Evolutionary conservation across 2,329 filamentous ascomycete species (phyloP).

Genomic region (Curvularia verruculosa): DNA sequence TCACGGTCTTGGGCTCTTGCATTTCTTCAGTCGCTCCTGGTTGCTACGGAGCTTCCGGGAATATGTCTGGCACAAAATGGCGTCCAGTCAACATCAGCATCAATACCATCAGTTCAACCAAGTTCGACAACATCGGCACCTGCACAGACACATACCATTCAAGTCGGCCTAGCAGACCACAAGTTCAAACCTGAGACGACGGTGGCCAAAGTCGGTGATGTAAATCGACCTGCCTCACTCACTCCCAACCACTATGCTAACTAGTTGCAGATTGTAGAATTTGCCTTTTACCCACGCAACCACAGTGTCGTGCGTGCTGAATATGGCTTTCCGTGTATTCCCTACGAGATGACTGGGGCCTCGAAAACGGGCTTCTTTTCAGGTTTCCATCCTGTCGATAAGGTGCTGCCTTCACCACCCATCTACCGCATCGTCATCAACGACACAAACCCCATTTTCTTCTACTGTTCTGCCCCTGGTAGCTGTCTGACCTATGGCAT

Average conservation of each 20-base stretch:
- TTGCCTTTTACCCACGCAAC: constrained; percentile 51
- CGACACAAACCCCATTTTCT: constrained; percentile 44
- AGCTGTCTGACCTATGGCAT: constrained; percentile 71
- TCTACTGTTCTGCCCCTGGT: constrained; percentile 60
- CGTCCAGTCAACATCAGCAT: constrained; percentile 5
- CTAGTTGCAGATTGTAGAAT: constrained; percentile 41
- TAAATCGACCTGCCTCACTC: constrained; percentile 17
- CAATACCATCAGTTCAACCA: constrained; percentile 9
- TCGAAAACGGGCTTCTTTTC: constrained; percentile 39
- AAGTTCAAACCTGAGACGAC: constrained; percentile 50
- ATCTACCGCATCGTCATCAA: constrained; percentile 39
- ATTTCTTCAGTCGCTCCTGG: neutral
- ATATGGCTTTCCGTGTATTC: constrained; percentile 51
- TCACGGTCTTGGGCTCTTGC: neutral
- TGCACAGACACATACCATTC: constrained; percentile 40
- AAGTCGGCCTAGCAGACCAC: constrained; percentile 48
- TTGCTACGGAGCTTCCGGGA: constrained; percentile 1
- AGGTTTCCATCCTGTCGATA: constrained; percentile 37
- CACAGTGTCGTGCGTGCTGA: constrained; percentile 53
- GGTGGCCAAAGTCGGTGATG: constrained; percentile 47
- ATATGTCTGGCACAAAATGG: constrained; percentile 18
- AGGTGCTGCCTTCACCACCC: constrained; percentile 33
- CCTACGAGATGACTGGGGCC: constrained; percentile 42
- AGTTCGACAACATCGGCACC: constrained; percentile 23
- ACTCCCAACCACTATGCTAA: constrained; percentile 3